These are phyloP conservation scores for Penicillium sp. DNA, from an alignment of 2,329 filamentous ascomycete genomes.

Conservation along the genomic window DNA sequence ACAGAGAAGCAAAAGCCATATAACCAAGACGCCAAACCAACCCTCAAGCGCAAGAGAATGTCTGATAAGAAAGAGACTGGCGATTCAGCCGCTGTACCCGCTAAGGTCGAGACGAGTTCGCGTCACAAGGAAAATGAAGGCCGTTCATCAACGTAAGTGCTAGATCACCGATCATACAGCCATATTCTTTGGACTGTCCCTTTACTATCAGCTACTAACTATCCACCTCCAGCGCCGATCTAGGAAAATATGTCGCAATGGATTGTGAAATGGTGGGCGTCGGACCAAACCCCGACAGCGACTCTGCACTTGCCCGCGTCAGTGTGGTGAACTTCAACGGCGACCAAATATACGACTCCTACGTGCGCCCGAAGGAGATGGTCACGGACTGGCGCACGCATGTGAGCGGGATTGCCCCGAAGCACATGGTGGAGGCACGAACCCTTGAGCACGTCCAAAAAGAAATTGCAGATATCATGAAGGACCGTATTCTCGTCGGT, in stretches of 20 bases:
- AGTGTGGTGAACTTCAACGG: conserved; percentile 94
- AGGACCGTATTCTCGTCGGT: conserved; percentile 72
- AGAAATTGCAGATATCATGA: conserved; percentile 67
- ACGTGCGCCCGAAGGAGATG: conserved; percentile 71
- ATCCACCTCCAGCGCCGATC: conserved; percentile 55
- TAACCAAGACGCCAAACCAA: conserved; percentile 11
- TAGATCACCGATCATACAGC: neutral
- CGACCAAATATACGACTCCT: conserved; percentile 89
- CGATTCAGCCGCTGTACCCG: conserved; percentile 54
- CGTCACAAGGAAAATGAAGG: conserved; percentile 63
- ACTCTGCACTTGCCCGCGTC: conserved; percentile 78
- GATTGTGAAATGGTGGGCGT: conserved; percentile 99
- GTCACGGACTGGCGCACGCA: conserved; percentile 89
- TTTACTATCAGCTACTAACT: conserved; percentile 13
- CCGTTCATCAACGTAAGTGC: conserved; percentile 48
- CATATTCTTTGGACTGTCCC: conserved; percentile 14
- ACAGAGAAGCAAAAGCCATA: conserved; percentile 27
- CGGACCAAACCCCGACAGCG: conserved; percentile 59
- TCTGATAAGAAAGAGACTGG: conserved; percentile 19
- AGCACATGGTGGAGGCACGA: conserved; percentile 68
- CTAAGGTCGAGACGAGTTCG: conserved; percentile 41
- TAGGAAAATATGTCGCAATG: conserved; percentile 87
- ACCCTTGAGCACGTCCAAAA: conserved; percentile 74
- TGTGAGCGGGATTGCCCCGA: conserved; percentile 77
- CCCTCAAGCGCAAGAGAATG: conserved; percentile 37